Evolutionary conservation across 129 eudicot genomes (phyloP).

Genomic region (Deinandra increscens): DNA sequence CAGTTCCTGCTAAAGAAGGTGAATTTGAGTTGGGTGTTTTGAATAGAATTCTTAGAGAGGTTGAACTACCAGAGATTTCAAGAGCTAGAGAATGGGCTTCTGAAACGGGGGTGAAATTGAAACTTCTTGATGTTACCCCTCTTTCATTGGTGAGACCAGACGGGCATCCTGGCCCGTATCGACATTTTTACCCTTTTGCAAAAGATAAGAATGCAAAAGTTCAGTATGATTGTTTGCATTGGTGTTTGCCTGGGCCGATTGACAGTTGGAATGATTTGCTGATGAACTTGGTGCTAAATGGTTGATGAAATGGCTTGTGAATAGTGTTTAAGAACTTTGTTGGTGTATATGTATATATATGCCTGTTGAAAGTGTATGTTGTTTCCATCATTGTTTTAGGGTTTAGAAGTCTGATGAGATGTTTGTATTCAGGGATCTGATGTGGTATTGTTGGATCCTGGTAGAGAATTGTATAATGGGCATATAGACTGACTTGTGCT

Average conservation of each 20-base stretch:
- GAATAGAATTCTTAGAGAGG: slow-evolving; percentile 49
- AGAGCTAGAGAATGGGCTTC: slow-evolving; percentile 49
- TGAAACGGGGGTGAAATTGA: slow-evolving; percentile 52
- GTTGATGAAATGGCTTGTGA: slow-evolving; percentile 42
- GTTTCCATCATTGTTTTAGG: slow-evolving; percentile 5
- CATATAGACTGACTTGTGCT: slow-evolving; percentile 9
- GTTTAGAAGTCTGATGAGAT: not conserved
- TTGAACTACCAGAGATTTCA: slow-evolving; percentile 73
- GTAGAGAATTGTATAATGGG: slow-evolving; percentile 9
- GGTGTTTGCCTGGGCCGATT: slow-evolving; percentile 99
- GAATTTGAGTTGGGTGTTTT: slow-evolving; percentile 48
- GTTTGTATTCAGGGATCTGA: slow-evolving; percentile 7
- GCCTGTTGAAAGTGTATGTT: slow-evolving; percentile 18
- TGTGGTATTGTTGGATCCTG: slow-evolving; percentile 7
- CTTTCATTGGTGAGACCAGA: slow-evolving; percentile 90
- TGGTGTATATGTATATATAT: slow-evolving; percentile 8
- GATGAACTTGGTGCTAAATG: slow-evolving; percentile 64
- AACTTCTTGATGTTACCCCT: slow-evolving; percentile 73
- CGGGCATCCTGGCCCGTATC: slow-evolving; percentile 94
- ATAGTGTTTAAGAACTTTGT: slow-evolving; percentile 20
- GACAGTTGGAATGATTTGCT: slow-evolving; percentile 92
- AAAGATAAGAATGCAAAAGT: slow-evolving; percentile 50
- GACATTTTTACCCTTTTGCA: slow-evolving; percentile 70
- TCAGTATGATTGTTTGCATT: slow-evolving; percentile 80
- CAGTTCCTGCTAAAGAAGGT: slow-evolving; percentile 67